Conservation (phyloP, 169 alveolate genomes). For the Eimeria tenella region DNA sequence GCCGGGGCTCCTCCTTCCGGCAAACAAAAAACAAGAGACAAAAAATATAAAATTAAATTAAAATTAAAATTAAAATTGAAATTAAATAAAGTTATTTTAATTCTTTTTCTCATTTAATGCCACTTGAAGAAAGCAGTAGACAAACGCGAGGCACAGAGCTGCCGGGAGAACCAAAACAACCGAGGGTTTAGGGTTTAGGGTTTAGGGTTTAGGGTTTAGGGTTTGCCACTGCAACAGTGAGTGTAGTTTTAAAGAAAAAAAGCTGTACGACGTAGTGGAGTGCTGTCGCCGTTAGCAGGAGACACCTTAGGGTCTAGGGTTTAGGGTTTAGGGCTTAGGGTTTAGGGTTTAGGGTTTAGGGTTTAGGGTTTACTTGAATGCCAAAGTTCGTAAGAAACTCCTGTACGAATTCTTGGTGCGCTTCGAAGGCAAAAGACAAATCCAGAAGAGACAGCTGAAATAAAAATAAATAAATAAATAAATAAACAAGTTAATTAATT, state of each 20-base stretch:
- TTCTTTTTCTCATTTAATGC: background rate
- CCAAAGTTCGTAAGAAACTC: background rate
- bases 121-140: too few relatives aligned
- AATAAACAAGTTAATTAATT: background rate
- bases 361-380: background rate
- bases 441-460: background rate
- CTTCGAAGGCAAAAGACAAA: background rate
- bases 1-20: constrained; percentile 22
- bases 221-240: background rate
- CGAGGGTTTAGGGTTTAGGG: too few relatives aligned
- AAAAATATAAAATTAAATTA: background rate
- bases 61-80: background rate
- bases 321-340: constrained; percentile 37
- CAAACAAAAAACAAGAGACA: background rate
- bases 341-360: constrained; percentile 24
- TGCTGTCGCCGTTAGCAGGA: too few relatives aligned
- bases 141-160: too few relatives aligned
- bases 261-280: too few relatives aligned
- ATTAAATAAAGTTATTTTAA: background rate
- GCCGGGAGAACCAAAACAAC: too few relatives aligned
- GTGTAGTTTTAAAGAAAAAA: background rate
- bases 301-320: background rate
- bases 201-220: background rate
- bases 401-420: background rate
- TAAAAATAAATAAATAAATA: background rate